Evolutionary conservation across 192 early-diverging fungal species (phyloP), one percentile per base, ranked within the genome.

Genomic region (Rhizophagus clarus): DNA sequence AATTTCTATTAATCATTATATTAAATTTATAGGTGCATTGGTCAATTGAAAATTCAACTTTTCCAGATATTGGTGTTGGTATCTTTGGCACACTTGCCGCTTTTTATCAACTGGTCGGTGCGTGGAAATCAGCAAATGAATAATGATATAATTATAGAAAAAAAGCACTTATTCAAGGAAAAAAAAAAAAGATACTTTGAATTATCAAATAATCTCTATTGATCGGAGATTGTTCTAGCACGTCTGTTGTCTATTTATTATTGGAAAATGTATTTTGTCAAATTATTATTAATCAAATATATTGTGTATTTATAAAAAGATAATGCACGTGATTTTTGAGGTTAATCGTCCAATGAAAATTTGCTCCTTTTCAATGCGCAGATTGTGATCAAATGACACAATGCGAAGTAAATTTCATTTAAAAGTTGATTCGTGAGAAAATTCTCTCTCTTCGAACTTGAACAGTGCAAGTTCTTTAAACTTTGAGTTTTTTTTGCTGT

Each of bases 1-100:
- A 29, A 29, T 31, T 29, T 15, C 17, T 31, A 26, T 45, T 74
- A 51, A 31, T 49, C 14, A 4, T 56, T 24, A 22, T 8, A 70
- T 49, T 77, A 60, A 70, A 85, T 45, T 85, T 12, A 82, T 79
- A 79, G 47, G 20, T 90, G 29, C 97, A 99, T 87, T 99, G 97
- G 97, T 95, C 94, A 34, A 85, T 97, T 67, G 92, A 95, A 70
- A 90, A 92, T 24, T 92, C 90, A 22, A 86, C 85, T 40, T 97
- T 99, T 89, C 96, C 97, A 0, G 97, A 99, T 81, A 90, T 96
- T 2, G 93, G 91, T 3, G 96, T 98, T 31, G 97, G 97, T 72
- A 84, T 96, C 40, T 99, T 92, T 86, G 97, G 97, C 82, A 95
- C 94, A n/a, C 86, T 97, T 80, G 97, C 97, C 26, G 93, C 97